Conservation (phyloP, 1,284 basidiomycete species). For the Naganishia cerealis region DNA sequence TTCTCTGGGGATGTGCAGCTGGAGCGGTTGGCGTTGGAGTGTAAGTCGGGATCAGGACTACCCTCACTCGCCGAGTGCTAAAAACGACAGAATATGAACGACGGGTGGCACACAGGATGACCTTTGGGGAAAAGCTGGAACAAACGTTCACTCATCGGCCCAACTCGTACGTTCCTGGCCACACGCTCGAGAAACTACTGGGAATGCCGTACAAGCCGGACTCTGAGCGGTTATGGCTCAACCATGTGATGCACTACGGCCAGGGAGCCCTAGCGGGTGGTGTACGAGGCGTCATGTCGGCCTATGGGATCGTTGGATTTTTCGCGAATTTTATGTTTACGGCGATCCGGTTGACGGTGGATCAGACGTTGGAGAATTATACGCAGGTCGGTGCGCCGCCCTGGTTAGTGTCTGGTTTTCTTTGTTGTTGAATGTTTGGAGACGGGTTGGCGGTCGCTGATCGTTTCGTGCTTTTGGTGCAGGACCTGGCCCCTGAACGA, state of each 20-base stretch:
- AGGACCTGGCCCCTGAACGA: constrained; percentile 37
- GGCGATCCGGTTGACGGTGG: constrained; percentile 31
- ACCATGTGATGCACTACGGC: constrained; percentile 36
- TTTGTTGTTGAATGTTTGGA: background rate
- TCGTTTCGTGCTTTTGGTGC: background rate
- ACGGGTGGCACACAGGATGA: constrained; percentile 28
- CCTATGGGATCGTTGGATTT: constrained; percentile 34
- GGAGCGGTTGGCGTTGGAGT: constrained; percentile 26
- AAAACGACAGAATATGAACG: background rate
- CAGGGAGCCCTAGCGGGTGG: constrained; percentile 35
- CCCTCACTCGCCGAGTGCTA: background rate
- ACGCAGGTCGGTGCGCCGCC: constrained; percentile 35
- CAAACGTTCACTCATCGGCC: constrained; percentile 35
- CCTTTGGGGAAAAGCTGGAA: constrained; percentile 36
- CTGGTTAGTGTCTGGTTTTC: constrained; percentile 21
- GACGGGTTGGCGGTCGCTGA: background rate
- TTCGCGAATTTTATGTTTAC: constrained; percentile 37
- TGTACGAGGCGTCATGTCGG: constrained; percentile 28
- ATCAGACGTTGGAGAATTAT: constrained; percentile 37
- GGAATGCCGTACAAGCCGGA: constrained; percentile 30
- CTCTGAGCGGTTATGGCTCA: constrained; percentile 30
- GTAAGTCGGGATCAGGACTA: background rate
- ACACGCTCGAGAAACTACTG: constrained; percentile 35
- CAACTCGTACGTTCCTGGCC: constrained; percentile 36
- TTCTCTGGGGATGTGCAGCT: constrained; percentile 27